Percentiles rank a stretch among this genome's conserved stretches.
phyloP scores from a whole-genome alignment of 257 asterid species.

The Capsicum pubescens region DNA sequence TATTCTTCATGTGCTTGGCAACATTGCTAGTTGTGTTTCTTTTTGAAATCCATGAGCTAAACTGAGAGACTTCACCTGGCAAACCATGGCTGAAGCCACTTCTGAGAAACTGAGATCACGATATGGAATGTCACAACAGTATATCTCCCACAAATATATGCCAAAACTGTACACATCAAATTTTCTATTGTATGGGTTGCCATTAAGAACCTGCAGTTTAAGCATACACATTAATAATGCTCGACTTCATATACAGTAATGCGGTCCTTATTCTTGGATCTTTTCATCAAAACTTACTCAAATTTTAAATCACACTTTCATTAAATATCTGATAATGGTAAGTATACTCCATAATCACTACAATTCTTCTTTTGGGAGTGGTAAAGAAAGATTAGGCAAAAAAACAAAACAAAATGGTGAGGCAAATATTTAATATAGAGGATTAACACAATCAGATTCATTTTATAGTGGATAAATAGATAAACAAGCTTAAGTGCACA shows the following conservation, averaged over 20 bases:
- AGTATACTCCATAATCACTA: background rate
- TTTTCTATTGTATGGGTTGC: slow-evolving; percentile 73
- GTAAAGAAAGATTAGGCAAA: background rate
- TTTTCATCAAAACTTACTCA: background rate
- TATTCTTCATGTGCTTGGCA: background rate
- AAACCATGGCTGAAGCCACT: slow-evolving; percentile 88
- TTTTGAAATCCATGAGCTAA: background rate
- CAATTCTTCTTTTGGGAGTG: background rate
- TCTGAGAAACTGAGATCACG: slow-evolving; percentile 94
- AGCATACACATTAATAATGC: background rate
- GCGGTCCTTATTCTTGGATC: background rate
- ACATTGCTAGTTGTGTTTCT: background rate
- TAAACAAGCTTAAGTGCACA: background rate
- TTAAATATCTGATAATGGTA: background rate
- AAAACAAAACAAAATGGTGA: background rate
- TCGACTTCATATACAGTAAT: background rate
- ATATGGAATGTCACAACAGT: slow-evolving; percentile 92
- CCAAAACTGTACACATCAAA: slow-evolving; percentile 89
- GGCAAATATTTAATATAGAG: background rate
- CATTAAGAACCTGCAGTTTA: slow-evolving; percentile 70
- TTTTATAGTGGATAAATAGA: background rate
- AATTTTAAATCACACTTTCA: background rate
- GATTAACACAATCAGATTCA: background rate
- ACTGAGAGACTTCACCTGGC: slow-evolving; percentile 57
- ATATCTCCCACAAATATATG: slow-evolving; percentile 86